Evolutionary conservation across 2,329 filamentous ascomycete species (phyloP).

Genomic region (Epichloe aotearoae): DNA sequence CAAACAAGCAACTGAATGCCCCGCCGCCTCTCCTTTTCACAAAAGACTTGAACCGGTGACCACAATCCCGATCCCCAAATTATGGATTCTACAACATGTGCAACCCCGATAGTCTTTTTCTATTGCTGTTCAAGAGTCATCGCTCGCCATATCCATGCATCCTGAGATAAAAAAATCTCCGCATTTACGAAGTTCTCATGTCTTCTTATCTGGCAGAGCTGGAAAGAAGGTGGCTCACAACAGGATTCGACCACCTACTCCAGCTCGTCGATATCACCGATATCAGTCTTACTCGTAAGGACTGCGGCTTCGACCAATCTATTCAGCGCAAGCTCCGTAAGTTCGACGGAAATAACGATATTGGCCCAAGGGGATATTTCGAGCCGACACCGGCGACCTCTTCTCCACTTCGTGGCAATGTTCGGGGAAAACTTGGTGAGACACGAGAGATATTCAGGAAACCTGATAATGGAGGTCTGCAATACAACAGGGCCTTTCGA

Average conservation of each 20-base stretch:
- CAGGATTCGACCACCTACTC: conserved; percentile 13
- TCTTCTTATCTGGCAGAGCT: conserved; percentile 15
- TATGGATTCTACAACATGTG: too few species aligned
- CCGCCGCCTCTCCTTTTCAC: too few species aligned
- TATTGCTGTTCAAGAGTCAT: background rate
- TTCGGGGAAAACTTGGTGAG: conserved; percentile 15
- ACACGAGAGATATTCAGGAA: conserved; percentile 16
- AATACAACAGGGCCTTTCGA: conserved; percentile 13
- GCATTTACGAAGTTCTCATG: conserved; percentile 12
- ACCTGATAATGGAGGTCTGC: conserved; percentile 16
- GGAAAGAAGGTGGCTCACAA: conserved; percentile 21
- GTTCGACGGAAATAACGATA: conserved; percentile 17
- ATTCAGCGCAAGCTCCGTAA: conserved; percentile 17
- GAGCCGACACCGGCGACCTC: background rate
- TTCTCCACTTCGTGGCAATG: conserved; percentile 10
- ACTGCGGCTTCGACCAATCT: conserved; percentile 21
- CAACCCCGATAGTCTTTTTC: too few species aligned
- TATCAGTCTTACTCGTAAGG: conserved; percentile 8
- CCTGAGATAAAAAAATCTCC: background rate
- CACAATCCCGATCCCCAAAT: too few species aligned
- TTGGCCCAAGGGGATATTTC: conserved; percentile 5
- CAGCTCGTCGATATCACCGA: conserved; percentile 13
- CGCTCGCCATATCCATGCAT: background rate
- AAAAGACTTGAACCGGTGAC: too few species aligned
- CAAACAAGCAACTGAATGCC: background rate